Conservation (phyloP, 2,329 filamentous ascomycete species). For the Sordariomycetes sp. region DNA sequence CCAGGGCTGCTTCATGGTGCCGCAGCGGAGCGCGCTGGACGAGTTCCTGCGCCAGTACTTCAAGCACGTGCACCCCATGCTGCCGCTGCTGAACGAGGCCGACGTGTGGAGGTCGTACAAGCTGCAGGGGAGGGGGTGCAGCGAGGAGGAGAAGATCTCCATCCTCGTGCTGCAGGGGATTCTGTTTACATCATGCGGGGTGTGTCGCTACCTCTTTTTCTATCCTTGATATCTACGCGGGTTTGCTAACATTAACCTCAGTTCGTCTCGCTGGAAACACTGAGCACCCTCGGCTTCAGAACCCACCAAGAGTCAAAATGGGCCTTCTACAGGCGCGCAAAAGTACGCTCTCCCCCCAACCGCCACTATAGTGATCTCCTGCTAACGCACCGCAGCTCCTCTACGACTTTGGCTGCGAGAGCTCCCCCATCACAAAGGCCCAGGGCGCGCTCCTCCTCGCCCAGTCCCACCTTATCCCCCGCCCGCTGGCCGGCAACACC, state of each 20-base stretch:
- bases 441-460: conserved; percentile 31
- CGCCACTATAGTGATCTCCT: not conserved
- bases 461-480: conserved; percentile 23
- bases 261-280: not conserved
- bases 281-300: not conserved
- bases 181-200: conserved; percentile 1
- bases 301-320: not conserved
- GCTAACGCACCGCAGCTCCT: conserved; percentile 18
- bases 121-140: no score
- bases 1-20: conserved; percentile 15
- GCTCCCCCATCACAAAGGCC: conserved; percentile 25
- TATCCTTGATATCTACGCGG: not conserved
- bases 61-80: conserved; percentile 16
- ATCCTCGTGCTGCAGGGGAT: conserved; percentile 4
- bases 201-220: not conserved
- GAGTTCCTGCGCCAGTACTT: conserved; percentile 18
- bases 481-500: conserved; percentile 23
- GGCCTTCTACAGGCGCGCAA: conserved; percentile 18
- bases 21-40: conserved; percentile 12
- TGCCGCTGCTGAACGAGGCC: conserved; percentile 13
- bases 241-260: not conserved
- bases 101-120: conserved; percentile 13
- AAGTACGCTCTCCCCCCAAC: conserved; percentile 15
- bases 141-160: not conserved
- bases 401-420: conserved; percentile 32